Evolutionary conservation across 2,329 filamentous ascomycete species (phyloP), one percentile per base, ranked within the genome.

Genomic region (Claviceps fusiformis): DNA sequence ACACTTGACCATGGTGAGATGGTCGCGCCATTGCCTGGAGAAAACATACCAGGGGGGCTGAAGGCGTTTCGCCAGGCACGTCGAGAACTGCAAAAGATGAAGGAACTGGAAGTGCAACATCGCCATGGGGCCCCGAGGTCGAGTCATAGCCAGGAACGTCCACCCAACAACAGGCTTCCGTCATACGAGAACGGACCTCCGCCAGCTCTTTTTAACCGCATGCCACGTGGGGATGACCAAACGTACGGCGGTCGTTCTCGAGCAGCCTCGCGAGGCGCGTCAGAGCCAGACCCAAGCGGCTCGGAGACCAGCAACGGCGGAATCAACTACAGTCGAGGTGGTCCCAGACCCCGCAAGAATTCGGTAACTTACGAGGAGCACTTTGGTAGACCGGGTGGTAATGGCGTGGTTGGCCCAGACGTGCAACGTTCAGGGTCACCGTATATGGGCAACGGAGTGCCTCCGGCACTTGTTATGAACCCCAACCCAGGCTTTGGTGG

Each of bases 41-140:
- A 73, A 0, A 67, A 65, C 33, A 59, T 73, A 8, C 75, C 79
- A 56, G 74, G 75, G 2, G 80, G 79, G 0, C 68, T 82, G 24
- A 75, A 73, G 54, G 76, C 79, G 2, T 83, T 82, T 61, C 71
- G 78, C 33, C 78, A 82, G 61, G 80, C 79, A 1, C 73, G 77
- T 11, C 73, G 78, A 13, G 78, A 82, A 55, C 67, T 82, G 17
- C 79, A 81, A 59, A 75, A 70, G 57, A 73, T 78, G 61, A 81
- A 76, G 64, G 79, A 82, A 59, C 58, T 74, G 1, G 79, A 82
- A 57, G 65, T 69, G 3, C 67, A 75, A 50, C 70, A 73, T 17
- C 72, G 73, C 19, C 71, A 75, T 56, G 49, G 58, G 49, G 17
- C 15, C 15, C 52, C 55, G 17, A 60, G 55, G 35, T n/a, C 58